Evolutionary conservation across 805 yeast species (phyloP).

Genomic region (Dipodascus albidus): DNA sequence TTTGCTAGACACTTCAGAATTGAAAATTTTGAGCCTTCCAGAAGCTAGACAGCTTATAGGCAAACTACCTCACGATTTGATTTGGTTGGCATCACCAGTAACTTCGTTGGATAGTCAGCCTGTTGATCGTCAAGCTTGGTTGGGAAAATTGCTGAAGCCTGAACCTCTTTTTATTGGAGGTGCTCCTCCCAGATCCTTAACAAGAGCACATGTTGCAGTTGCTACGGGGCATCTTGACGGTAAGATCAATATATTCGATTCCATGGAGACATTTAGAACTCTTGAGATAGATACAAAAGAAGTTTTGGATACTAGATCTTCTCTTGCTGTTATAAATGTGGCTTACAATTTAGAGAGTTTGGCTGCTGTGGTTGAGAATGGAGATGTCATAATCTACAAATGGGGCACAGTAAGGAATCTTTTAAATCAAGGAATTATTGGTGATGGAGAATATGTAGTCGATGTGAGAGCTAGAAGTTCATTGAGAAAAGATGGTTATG

Average conservation of each 20-base stretch:
- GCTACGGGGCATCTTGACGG: constrained; percentile 84
- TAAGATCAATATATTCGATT: constrained; percentile 67
- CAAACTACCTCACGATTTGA: neutral
- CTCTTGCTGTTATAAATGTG: constrained; percentile 40
- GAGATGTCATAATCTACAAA: constrained; percentile 66
- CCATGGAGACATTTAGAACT: constrained; percentile 59
- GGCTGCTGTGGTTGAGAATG: constrained; percentile 57
- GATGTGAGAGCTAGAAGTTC: constrained; percentile 48
- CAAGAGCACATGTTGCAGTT: constrained; percentile 39
- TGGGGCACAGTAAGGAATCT: constrained; percentile 42
- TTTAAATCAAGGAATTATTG: neutral
- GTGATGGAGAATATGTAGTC: constrained; percentile 3
- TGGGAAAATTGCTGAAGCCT: constrained; percentile 47
- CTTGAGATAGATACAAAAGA: constrained; percentile 45
- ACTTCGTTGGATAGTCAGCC: constrained; percentile 69
- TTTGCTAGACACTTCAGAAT: constrained; percentile 49
- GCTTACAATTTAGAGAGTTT: constrained; percentile 72
- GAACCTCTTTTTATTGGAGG: constrained; percentile 67
- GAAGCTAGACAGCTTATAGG: constrained; percentile 26
- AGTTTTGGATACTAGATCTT: constrained; percentile 30
- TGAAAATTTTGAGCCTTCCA: constrained; percentile 51
- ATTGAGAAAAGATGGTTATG: constrained; percentile 43
- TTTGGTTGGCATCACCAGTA: constrained; percentile 23
- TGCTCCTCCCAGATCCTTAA: constrained; percentile 41
- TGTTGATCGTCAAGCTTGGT: constrained; percentile 60